Evolutionary conservation across 2,329 filamentous ascomycete genomes (phyloP), one percentile per base, ranked within the genome.

Genomic region (Paracoccidioides lutzii): DNA sequence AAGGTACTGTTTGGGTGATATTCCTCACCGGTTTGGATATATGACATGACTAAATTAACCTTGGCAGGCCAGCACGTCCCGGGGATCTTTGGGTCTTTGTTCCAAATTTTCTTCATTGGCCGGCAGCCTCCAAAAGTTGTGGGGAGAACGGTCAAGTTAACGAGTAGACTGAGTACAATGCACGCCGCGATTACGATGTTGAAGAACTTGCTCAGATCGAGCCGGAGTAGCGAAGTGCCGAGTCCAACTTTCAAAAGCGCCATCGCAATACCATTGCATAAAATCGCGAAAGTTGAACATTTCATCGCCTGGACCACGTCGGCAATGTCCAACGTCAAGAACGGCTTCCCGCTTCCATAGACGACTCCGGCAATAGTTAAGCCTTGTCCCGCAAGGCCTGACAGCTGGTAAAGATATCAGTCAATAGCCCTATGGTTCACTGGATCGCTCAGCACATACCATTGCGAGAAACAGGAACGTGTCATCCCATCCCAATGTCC

Each of bases 301-400:
- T 49, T 49, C 46, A 49, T 49, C 28, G 32, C 6, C 46, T 49
- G 46, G 37, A 37, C 46, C 46, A 49, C 46, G 14, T 49, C 46
- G 2, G 46, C 46, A 5, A 35, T 49, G 7, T 49, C 33, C 30
- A 49, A n/a, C 9, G 32, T 49, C 32, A 37, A 8, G 46, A 49
- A 49, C 46, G 32, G 46, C n/a, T 49, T 49, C 33, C 46, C 46
- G n/a, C 33, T 37, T 14, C 46, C 46, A n/a, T 49, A 22, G 2
- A 9, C 3, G 35, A 37, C 14, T 10, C 46, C 46, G n/a, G 46
- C 46, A 37, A 35, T 35, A 8, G 46, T 49, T 37, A 49, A n/a
- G 46, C 46, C 46, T 49, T 49, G 46, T 3, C 46, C 46, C 46
- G 46, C 46, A 37, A 49, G 46, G n/a, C 46, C 46, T 49, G 46